Percentiles rank a stretch among this genome's conserved stretches.
Conservation (phyloP, 2,329 filamentous ascomycete species). For the Venturia asperata region DNA sequence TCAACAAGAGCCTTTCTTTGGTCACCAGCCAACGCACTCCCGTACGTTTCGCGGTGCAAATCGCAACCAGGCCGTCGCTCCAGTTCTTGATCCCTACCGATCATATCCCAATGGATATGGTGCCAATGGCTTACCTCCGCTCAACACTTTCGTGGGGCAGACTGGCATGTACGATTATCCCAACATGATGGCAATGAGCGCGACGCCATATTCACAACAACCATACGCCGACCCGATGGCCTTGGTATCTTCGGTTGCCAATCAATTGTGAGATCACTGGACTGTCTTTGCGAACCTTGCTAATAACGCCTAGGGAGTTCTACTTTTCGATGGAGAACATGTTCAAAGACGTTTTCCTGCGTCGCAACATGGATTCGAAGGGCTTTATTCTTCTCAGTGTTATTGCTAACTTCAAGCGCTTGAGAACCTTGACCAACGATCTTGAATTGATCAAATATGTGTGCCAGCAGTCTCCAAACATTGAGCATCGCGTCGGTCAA, state of each 20-base stretch:
- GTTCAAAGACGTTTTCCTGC: conserved; percentile 83
- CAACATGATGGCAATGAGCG: conserved; percentile 49
- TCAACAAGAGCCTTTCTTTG: conserved; percentile 14
- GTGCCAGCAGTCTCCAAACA: conserved; percentile 61
- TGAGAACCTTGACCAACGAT: conserved; percentile 65
- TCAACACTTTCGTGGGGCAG: conserved; percentile 15
- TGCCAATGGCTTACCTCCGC: not conserved
- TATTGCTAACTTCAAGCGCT: conserved; percentile 79
- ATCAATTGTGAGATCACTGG: conserved; percentile 46
- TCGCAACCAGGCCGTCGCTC: conserved; percentile 13
- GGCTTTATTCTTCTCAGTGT: conserved; percentile 79
- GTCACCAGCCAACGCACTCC: not conserved
- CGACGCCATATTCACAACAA: conserved; percentile 48
- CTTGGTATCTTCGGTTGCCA: conserved; percentile 51
- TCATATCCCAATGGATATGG: conserved; percentile 24
- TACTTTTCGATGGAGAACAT: conserved; percentile 97
- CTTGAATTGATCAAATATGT: conserved; percentile 66
- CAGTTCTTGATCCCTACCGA: not conserved
- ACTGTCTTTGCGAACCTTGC: conserved; percentile 18
- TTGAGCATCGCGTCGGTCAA: conserved; percentile 68
- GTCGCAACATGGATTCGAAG: conserved; percentile 89
- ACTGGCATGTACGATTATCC: conserved; percentile 49
- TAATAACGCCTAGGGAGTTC: conserved; percentile 62
- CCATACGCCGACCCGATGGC: conserved; percentile 53
- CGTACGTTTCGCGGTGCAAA: not conserved